A percentile compares a stretch with the other conserved stretches of the same genome.
phyloP scores from a whole-genome alignment of 2,329 filamentous ascomycete species.

The Stachybotrys echinatus region DNA sequence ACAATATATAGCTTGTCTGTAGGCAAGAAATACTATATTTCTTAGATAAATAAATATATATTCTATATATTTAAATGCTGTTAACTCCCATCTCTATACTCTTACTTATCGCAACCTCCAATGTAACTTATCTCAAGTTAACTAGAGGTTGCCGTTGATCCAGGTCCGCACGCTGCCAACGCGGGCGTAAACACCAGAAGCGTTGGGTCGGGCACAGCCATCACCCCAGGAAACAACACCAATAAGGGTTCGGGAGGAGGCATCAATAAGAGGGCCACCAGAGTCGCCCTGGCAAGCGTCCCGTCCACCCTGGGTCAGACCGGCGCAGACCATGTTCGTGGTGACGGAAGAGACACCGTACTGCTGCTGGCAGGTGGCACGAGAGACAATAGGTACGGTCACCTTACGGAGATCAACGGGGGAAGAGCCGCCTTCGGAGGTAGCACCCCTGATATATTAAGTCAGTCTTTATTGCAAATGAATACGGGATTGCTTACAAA shows the following conservation, averaged over 20 bases:
- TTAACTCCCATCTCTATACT: too few relatives aligned
- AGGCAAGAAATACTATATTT: too few relatives aligned
- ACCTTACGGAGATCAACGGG: constrained; percentile 22
- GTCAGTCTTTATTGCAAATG: too few relatives aligned
- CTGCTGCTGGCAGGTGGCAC: constrained; percentile 15
- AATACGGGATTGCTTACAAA: too few relatives aligned
- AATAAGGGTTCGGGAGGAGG: constrained; percentile 11
- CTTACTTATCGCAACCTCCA: too few relatives aligned
- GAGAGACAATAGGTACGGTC: constrained; percentile 20
- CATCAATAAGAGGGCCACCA: constrained; percentile 22
- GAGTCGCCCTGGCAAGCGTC: constrained; percentile 26
- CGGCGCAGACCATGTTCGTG: constrained; percentile 26
- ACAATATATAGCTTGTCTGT: too few relatives aligned
- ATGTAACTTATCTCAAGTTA: too few relatives aligned
- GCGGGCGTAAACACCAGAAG: constrained; percentile 21
- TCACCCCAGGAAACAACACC: constrained; percentile 25
- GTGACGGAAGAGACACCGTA: constrained; percentile 19
- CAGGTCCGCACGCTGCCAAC: constrained; percentile 18
- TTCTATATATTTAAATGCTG: too few relatives aligned
- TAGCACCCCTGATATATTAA: constrained; percentile 12
- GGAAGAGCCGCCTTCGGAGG: constrained; percentile 8
- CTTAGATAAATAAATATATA: too few relatives aligned
- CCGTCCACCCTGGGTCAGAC: constrained; percentile 16
- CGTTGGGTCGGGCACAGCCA: constrained; percentile 18
- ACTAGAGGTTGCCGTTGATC: constrained; percentile 17